Evolutionary conservation across 2,329 filamentous ascomycete genomes (phyloP).

Genomic region (Xylaria arbuscula): DNA sequence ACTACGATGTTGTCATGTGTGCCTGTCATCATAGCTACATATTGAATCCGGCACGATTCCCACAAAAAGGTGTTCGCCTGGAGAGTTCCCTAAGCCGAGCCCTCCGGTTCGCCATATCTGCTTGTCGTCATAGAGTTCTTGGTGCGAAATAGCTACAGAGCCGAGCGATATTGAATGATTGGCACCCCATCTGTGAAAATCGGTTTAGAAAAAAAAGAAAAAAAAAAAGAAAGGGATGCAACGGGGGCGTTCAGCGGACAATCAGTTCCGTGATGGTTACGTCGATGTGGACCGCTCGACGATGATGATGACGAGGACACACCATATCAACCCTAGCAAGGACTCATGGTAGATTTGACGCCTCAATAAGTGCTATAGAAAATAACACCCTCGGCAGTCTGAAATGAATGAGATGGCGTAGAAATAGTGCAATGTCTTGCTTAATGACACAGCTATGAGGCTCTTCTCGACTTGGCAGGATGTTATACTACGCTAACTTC

Average conservation of each 20-base stretch:
- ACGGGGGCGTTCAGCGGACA: neutral
- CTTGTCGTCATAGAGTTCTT: slow-evolving; percentile 33
- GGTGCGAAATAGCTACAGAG: neutral
- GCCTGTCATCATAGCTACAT: slow-evolving; percentile 13
- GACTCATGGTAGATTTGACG: neutral
- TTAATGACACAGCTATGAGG: slow-evolving; percentile 12
- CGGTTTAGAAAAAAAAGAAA: neutral
- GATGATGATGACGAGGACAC: slow-evolving; percentile 13
- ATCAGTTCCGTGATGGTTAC: slow-evolving; percentile 24
- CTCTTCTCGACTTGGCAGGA: neutral
- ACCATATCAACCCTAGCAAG: neutral
- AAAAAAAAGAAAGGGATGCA: neutral
- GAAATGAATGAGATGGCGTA: neutral
- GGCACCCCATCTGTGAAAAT: neutral
- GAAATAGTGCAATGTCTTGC: slow-evolving; percentile 7
- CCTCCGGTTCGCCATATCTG: neutral
- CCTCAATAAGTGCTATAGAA: neutral
- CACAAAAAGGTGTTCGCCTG: neutral
- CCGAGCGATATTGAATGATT: neutral
- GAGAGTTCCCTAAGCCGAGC: neutral
- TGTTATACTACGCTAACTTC: neutral
- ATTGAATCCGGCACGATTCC: neutral
- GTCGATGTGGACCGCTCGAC: slow-evolving; percentile 14
- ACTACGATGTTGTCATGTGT: neutral
- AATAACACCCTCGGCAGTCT: neutral